Evolutionary conservation across 2,329 filamentous ascomycete species (phyloP).

Genomic region (Xylaria polymorpha): DNA sequence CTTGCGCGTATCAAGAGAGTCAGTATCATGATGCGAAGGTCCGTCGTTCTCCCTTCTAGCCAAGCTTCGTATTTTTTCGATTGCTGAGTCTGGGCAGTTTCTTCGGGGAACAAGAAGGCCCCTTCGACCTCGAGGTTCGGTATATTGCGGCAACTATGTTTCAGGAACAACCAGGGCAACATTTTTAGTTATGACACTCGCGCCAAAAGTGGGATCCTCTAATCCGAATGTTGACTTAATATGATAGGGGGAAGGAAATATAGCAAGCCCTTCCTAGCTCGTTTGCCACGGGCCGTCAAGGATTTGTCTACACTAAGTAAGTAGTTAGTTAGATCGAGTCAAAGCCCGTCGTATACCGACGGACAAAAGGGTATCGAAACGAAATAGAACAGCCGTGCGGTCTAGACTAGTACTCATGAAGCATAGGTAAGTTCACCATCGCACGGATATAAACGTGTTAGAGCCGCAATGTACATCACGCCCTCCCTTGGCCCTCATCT

Average conservation of each 20-base stretch:
- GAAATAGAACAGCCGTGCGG: neutral
- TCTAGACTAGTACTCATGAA: neutral
- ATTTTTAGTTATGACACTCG: neutral
- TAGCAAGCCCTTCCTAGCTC: neutral
- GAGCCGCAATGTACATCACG: neutral
- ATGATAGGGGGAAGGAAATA: neutral
- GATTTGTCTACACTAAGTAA: neutral
- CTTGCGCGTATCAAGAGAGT: constrained; percentile 71
- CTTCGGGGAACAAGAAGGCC: constrained; percentile 78
- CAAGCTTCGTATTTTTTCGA: neutral
- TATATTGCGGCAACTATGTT: constrained; percentile 61
- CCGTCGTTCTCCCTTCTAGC: constrained; percentile 40
- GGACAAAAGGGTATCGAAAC: too few species aligned
- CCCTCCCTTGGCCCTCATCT: too few species aligned
- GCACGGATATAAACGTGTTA: too few species aligned
- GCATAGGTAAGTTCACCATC: neutral
- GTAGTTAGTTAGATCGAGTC: neutral
- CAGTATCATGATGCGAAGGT: constrained; percentile 86
- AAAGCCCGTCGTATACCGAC: neutral
- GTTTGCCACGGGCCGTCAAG: neutral
- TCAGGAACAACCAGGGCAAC: neutral
- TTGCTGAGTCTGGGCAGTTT: constrained; percentile 63
- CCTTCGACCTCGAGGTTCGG: constrained; percentile 68
- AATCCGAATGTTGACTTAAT: neutral
- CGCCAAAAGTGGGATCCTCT: neutral